Conservation (phyloP, 2,329 filamentous ascomycete species). For the Lachnellula willkommii region DNA sequence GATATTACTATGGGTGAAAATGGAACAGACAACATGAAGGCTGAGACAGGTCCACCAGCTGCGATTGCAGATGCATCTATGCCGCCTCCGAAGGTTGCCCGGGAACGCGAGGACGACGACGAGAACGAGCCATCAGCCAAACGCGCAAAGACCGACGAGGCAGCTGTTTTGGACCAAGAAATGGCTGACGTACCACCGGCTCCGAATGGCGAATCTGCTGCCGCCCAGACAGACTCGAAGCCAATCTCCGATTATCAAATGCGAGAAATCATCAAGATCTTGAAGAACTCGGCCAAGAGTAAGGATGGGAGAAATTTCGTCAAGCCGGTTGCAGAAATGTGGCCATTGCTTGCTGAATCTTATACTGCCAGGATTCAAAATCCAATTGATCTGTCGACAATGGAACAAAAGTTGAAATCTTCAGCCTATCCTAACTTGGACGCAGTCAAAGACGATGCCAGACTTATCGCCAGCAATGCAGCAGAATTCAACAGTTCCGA, state of each 20-base stretch:
- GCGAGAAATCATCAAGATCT: conserved; percentile 57
- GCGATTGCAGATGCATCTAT: conserved; percentile 12
- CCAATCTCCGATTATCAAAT: conserved; percentile 54
- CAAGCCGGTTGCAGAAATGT: conserved; percentile 70
- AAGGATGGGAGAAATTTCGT: conserved; percentile 73
- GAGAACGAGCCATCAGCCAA: conserved; percentile 67
- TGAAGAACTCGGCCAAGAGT: conserved; percentile 79
- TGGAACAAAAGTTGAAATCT: conserved; percentile 74
- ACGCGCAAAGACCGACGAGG: conserved; percentile 67
- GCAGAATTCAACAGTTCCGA: conserved; percentile 73
- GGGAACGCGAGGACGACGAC: conserved; percentile 72
- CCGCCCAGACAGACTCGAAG: conserved; percentile 1
- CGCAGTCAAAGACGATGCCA: conserved; percentile 68
- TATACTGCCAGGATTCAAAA: conserved; percentile 63
- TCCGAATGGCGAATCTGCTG: conserved; percentile 21
- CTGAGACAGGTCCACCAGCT: conserved; percentile 30
- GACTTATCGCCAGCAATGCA: conserved; percentile 74
- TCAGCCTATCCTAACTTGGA: conserved; percentile 61
- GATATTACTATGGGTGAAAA: neutral
- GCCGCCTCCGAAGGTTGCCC: conserved; percentile 53
- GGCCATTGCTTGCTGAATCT: conserved; percentile 70
- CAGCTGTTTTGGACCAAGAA: conserved; percentile 8
- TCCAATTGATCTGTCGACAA: conserved; percentile 78
- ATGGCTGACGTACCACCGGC: conserved; percentile 8
- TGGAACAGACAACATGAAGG: conserved; percentile 29